A percentile compares a stretch with the other conserved stretches of the same genome.
phyloP scores from a whole-genome alignment of 352 stramenopile species.

The Globisporangium paroecandrum region DNA sequence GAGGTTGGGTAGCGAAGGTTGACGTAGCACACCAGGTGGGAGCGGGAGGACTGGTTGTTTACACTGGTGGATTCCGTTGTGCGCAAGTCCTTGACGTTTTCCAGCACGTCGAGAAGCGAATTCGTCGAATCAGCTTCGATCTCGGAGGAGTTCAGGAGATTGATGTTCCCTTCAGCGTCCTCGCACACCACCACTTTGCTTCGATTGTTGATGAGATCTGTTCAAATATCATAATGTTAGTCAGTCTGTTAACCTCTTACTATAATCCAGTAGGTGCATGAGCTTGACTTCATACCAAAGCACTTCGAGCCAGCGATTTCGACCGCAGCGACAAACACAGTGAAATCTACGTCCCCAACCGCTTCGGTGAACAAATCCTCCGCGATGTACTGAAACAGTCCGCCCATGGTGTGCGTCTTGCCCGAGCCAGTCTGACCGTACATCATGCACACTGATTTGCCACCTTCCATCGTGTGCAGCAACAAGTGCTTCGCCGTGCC shows the following conservation, averaged over 20 bases:
- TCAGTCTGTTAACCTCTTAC: not conserved
- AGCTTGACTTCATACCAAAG: constrained; percentile 31
- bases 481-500: constrained; percentile 65
- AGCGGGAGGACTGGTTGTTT: constrained; percentile 73
- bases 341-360: constrained; percentile 47
- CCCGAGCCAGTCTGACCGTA: constrained; percentile 66
- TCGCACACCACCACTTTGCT: constrained; percentile 72
- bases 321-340: constrained; percentile 44
- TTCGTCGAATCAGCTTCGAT: constrained; percentile 52
- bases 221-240: not conserved
- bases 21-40: constrained; percentile 67
- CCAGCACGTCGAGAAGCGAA: constrained; percentile 56
- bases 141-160: constrained; percentile 59
- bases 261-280: not conserved
- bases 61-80: constrained; percentile 78
- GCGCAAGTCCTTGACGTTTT: constrained; percentile 61
- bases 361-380: constrained; percentile 63
- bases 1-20: constrained; percentile 33
- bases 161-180: constrained; percentile 57
- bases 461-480: constrained; percentile 33
- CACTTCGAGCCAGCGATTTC: constrained; percentile 70
- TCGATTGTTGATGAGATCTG: constrained; percentile 46
- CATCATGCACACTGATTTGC: constrained; percentile 86
- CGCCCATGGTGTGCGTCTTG: constrained; percentile 86
- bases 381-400: constrained; percentile 71